Evolutionary conservation across 2,329 filamentous ascomycete genomes (phyloP), one percentile per base, ranked within the genome.

Genomic region (Knufia fluminis): DNA sequence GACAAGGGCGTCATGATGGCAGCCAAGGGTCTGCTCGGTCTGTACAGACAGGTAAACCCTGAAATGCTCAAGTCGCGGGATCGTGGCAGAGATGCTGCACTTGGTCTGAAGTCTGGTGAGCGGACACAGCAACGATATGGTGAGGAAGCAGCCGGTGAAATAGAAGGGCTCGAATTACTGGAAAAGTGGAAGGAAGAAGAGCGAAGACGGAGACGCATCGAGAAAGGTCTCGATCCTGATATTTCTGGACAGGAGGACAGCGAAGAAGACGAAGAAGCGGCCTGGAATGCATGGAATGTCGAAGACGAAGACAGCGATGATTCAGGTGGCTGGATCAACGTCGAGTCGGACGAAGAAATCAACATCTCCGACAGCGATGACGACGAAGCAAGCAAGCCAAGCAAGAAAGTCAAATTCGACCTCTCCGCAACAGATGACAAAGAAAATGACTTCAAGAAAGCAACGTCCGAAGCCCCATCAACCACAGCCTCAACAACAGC

Each of bases 1-100:
- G 92, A 98, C 64, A 98, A 97, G 73, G 90, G 91, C 52, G 86
- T 92, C n/a, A 90, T 94, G 79, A 97, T 98, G 92, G 92, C 92
- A 6, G 89, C 91, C 12, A 91, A 92, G 66, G 91, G 92, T 55
- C 73, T 98, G 4, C 73, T 98, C 36, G 88, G 87, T 20, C 74
- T 98, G 4, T 98, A 94, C 71, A 77, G 92, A 58, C 90, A 97
- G 62, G 85, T 95, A 12, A 89, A 85, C 31, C 87, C 92, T 0
- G 86, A 94, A 57, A 78, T 97, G 70, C 72, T 98, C 52, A 85
- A 84, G 68, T 94, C 88, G 74, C 81, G 85, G 62, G 92, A 96
- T 64, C 80, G 92, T 59, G 92, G 92, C 60, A 94, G 94, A 71
- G 82, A 89, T 47, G 92, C 92, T 10, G 81, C 87, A 0, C 90